Evolutionary conservation across 306 rosid species (phyloP), one percentile per base, ranked within the genome.

Genomic region (Inga laurina): DNA sequence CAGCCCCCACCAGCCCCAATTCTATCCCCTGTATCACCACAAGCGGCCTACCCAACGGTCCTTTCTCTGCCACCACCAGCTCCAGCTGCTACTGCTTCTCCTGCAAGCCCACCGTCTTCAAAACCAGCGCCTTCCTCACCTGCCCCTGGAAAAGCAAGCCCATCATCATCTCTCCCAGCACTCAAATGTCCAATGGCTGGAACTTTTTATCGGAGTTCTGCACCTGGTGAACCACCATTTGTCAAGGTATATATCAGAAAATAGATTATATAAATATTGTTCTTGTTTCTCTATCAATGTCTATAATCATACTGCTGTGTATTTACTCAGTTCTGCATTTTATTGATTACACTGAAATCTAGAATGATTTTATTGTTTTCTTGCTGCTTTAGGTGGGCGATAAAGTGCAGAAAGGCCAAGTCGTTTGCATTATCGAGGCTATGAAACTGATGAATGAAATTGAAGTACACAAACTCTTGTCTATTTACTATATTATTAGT

Each of bases 381-480:
- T 10, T 80, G 70, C 71, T 80, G 82, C 84, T 78, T 86, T 88
- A 95, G 99, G 98, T 95, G 51, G 99, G 99, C 67, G 98, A 93
- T 83, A 89, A 91, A 82, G 99, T 95, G 81, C 87, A 93, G 87
- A 93, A 95, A 82, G 99, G 99, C 45, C 99, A 95, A 85, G 91
- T 89, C 34, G 3, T 95, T 41, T 95, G 99, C 89, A 95, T 95
- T 77, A 86, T 95, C 10, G 99, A 95, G 89, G 99, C 99, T 74
- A 95, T 95, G 99, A 95, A 95, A 80, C 85, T 95, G 88, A 93
- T 95, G 99, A 95, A 95, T 83, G 99, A 95, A 85, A 95, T 95
- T 77, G 99, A 95, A 91, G 98, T 93, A 82, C 62, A 79, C 70
- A 10, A 35, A 70, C 52, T 52, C 18, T 71, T 32, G 8, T 66